These are phyloP conservation scores for Fraxinus sp. DNA, from an alignment of 305 asterid species.

Conservation along the genomic window DNA sequence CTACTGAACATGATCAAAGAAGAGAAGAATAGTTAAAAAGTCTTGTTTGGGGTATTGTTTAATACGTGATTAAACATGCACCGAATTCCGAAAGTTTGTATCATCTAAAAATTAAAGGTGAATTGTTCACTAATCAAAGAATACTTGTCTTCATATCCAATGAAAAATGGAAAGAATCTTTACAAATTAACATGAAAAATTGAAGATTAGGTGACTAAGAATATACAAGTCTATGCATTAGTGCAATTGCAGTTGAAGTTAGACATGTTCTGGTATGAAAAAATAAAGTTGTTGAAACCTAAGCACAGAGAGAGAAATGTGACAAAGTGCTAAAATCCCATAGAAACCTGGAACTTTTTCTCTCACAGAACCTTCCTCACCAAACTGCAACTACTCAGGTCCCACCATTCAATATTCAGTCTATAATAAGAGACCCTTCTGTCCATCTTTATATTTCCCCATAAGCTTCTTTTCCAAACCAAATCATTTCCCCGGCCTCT, in stretches of 20 bases:
- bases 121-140: conserved; percentile 17
- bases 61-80: not conserved
- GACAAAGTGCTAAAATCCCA: conserved; percentile 36
- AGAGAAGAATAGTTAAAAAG: not conserved
- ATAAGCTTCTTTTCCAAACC: conserved; percentile 20
- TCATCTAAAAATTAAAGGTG: not conserved
- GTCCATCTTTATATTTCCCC: conserved; percentile 16
- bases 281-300: conserved; percentile 36
- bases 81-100: not conserved
- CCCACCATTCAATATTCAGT: conserved; percentile 44
- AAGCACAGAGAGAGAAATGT: conserved; percentile 21
- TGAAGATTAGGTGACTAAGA: not conserved
- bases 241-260: conserved; percentile 50
- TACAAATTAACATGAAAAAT: not conserved
- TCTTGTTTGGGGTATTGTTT: not conserved
- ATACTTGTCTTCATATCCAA: conserved; percentile 1
- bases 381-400: conserved; percentile 59
- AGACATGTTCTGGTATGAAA: conserved; percentile 37
- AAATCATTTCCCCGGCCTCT: not conserved
- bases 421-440: conserved; percentile 33
- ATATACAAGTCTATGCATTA: not conserved
- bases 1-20: not conserved
- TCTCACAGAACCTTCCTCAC: conserved; percentile 36
- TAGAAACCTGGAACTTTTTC: conserved; percentile 15
- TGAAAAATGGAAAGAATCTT: not conserved